A percentile compares a stretch with the other conserved stretches of the same genome.
Conservation (phyloP, 768 basidiomycete genomes). For the Pisolithus albus region DNA sequence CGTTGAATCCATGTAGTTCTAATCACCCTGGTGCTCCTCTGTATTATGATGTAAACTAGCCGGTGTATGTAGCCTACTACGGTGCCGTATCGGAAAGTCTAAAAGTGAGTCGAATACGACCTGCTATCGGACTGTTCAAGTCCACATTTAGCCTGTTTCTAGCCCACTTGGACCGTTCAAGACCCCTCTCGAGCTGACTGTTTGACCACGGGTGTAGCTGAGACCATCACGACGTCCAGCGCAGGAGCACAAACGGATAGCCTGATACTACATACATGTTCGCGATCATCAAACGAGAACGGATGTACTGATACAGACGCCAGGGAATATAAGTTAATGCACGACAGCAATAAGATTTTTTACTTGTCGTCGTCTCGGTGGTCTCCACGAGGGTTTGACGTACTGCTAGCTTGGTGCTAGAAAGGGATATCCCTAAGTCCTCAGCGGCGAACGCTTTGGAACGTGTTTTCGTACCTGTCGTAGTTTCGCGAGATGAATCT, state of each 20-base stretch:
- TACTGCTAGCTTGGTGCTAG: conserved; percentile 23
- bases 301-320: conserved; percentile 3
- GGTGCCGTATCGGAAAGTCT: too few relatives aligned
- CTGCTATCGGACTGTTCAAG: too few relatives aligned
- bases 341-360: neutral
- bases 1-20: conserved; percentile 21
- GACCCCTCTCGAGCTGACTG: too few relatives aligned
- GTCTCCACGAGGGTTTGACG: conserved; percentile 20
- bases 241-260: neutral
- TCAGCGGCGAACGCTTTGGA: neutral
- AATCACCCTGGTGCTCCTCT: neutral
- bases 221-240: too few relatives aligned
- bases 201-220: too few relatives aligned
- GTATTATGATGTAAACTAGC: too few relatives aligned
- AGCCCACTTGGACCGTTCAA: too few relatives aligned
- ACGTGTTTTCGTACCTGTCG: conserved; percentile 52
- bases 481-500: conserved; percentile 88
- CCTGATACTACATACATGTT: neutral
- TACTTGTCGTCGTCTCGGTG: conserved; percentile 16
- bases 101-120: too few relatives aligned
- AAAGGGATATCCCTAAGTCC: neutral
- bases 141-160: too few relatives aligned
- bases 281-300: conserved; percentile 8
- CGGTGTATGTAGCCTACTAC: too few relatives aligned
- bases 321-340: conserved; percentile 7